Conservation (phyloP, 2,329 filamentous ascomycete species). For the Aureobasidium lini region DNA sequence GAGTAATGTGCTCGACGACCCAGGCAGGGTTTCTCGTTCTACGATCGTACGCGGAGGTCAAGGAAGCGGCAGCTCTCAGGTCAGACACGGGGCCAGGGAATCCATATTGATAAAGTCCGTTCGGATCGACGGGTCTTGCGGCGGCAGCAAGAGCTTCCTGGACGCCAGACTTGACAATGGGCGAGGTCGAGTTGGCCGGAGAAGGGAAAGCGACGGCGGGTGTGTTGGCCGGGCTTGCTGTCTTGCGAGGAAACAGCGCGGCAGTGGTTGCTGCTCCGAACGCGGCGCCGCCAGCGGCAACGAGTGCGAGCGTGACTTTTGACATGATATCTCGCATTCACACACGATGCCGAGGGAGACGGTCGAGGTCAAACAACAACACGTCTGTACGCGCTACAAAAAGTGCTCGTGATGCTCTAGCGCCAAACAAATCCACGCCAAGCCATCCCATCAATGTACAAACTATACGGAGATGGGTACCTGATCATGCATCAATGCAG, state of each 20-base stretch:
- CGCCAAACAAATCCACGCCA: conserved; percentile 6
- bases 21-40: conserved; percentile 85
- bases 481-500: neutral
- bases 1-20: conserved; percentile 91
- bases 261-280: conserved; percentile 43
- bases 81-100: conserved; percentile 89
- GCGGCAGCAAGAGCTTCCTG: conserved; percentile 20
- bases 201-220: conserved; percentile 24
- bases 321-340: conserved; percentile 32
- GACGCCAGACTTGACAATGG: conserved; percentile 15
- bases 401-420: conserved; percentile 10
- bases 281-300: conserved; percentile 42
- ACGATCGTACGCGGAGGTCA: conserved; percentile 85
- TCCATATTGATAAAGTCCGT: conserved; percentile 50
- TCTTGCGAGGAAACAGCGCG: conserved; percentile 34
- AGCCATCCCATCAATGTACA: conserved; percentile 1
- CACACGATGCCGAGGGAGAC: neutral
- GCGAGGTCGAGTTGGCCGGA: conserved; percentile 19
- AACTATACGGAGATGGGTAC: neutral
- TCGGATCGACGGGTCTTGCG: conserved; percentile 38
- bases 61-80: conserved; percentile 64
- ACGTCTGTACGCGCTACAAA: neutral
- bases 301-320: conserved; percentile 43
- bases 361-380: neutral
- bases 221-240: conserved; percentile 22